Percentiles rank a stretch among this genome's conserved stretches.
phyloP scores from a whole-genome alignment of 805 yeast genomes.

The Ogataea nonfermentans region DNA sequence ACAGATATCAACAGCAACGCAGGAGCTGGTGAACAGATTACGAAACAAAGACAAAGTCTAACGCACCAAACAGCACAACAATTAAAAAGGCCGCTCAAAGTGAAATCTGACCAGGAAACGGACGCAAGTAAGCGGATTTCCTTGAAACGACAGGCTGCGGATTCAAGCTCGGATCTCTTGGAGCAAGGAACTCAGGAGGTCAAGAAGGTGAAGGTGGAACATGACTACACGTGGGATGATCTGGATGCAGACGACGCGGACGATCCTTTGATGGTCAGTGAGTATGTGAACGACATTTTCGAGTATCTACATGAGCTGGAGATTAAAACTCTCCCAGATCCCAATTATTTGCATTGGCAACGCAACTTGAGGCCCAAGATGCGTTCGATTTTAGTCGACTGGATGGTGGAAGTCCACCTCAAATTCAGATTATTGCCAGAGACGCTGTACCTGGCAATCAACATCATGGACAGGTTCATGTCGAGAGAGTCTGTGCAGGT shows the following conservation, averaged over 20 bases:
- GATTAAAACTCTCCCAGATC: conserved; percentile 66
- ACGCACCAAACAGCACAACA: conserved; percentile 17
- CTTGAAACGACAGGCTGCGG: conserved; percentile 55
- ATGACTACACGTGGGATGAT: conserved; percentile 61
- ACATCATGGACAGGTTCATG: conserved; percentile 85
- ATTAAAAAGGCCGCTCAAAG: conserved; percentile 11
- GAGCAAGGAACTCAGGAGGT: conserved; percentile 29
- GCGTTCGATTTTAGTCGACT: conserved; percentile 87
- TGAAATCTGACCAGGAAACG: conserved; percentile 16
- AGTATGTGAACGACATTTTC: conserved; percentile 85
- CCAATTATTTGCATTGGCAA: conserved; percentile 65
- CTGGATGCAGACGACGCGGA: conserved; percentile 66
- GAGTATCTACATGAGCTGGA: conserved; percentile 74
- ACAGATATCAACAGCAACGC: conserved; percentile 28
- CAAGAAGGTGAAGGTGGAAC: conserved; percentile 37
- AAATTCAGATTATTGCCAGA: conserved; percentile 83
- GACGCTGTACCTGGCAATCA: conserved; percentile 78
- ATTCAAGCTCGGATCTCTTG: conserved; percentile 43
- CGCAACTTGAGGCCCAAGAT: conserved; percentile 71
- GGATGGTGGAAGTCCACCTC: conserved; percentile 88
- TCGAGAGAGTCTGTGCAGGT: conserved; percentile 70
- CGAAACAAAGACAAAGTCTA: conserved; percentile 20
- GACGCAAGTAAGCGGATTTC: conserved; percentile 34
- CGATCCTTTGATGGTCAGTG: conserved; percentile 87
- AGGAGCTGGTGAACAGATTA: conserved; percentile 7